A percentile compares a stretch with the other conserved stretches of the same genome.
phyloP scores from a whole-genome alignment of 2,329 filamentous ascomycete species.

The Fusarium falciforme region DNA sequence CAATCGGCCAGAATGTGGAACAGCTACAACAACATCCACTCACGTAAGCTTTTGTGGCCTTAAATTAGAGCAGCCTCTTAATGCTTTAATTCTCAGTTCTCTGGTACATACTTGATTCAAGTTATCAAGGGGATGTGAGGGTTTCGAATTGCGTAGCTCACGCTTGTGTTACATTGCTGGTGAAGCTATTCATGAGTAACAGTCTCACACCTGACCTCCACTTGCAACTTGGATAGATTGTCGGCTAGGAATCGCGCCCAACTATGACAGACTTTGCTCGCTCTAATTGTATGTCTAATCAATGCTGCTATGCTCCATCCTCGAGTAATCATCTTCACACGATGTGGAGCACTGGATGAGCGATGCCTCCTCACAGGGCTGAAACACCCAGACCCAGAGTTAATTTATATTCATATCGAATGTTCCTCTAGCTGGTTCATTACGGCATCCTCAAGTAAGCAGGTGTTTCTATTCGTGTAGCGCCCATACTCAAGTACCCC shows the following conservation, averaged over 20 bases:
- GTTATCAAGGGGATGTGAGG: too few relatives aligned
- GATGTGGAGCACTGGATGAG: neutral
- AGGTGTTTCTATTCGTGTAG: neutral
- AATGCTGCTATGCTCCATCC: neutral
- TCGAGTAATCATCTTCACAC: neutral
- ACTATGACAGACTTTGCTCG: neutral
- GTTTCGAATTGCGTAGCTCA: neutral
- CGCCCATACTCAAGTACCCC: neutral
- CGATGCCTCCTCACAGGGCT: neutral
- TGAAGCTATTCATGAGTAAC: neutral
- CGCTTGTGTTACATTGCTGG: neutral
- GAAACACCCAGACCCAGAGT: neutral
- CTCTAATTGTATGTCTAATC: neutral
- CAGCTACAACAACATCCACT: neutral
- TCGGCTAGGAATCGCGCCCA: neutral
- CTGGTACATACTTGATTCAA: neutral
- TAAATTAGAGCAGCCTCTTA: neutral
- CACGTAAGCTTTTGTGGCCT: neutral
- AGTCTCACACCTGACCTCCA: neutral
- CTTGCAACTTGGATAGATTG: neutral
- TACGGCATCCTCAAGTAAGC: neutral
- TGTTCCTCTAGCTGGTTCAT: neutral
- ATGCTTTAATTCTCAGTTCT: neutral
- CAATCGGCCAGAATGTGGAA: conserved; percentile 11
- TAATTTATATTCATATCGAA: neutral